Evolutionary conservation across 352 stramenopile species (phyloP), one percentile per base, ranked within the genome.

Genomic region (Phytopythium boreale): DNA sequence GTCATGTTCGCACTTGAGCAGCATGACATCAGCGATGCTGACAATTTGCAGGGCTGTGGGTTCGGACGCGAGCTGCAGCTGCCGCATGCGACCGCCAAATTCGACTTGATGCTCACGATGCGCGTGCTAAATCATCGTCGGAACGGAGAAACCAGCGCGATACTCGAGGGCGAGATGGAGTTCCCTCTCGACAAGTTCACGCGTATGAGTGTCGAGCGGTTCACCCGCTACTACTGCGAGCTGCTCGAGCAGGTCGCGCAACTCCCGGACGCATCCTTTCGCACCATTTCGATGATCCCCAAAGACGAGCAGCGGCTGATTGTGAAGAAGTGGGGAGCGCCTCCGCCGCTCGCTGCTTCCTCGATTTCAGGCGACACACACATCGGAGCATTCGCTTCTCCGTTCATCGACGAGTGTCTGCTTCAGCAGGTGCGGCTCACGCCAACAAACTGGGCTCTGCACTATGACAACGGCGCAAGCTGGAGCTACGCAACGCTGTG

Each of bases 41-140:
- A 26, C 20, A 31, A 44, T 24, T 10, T 37, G 27, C 34, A 61
- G 2, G 8, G 39, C 24, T 8, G 20, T 8, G 51, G 64, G 12
- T 17, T n/a, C 8, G 22, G 24, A n/a, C 29, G 27, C 3, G 76
- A 87, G 34, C 26, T 87, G 22, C 5, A 11, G 14, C 49, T 86
- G 4, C 65, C 71, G 0, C 72, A 71, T 44, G 52, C 70, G 4
- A 73, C 70, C 2, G 70, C 77, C 56, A 89, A 87, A 59, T 89
- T 89, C 59, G 76, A 87, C 59, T 74, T 87, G 58, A 89, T 89
- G 78, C 64, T 89, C 17, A 83, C 70, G 29, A 86, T 89, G 78
- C 67, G 76, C 3, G 52, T 63, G 10, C 51, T 43, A 6, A 12
- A 29, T 15, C 29, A 70, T 46, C 36, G 17, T 10, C 24, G 1